A percentile compares a stretch with the other conserved stretches of the same genome.
These are phyloP conservation scores for Pseudogymnoascus sp. DNA, from an alignment of 2,329 filamentous ascomycete species.

Conservation along the genomic window DNA sequence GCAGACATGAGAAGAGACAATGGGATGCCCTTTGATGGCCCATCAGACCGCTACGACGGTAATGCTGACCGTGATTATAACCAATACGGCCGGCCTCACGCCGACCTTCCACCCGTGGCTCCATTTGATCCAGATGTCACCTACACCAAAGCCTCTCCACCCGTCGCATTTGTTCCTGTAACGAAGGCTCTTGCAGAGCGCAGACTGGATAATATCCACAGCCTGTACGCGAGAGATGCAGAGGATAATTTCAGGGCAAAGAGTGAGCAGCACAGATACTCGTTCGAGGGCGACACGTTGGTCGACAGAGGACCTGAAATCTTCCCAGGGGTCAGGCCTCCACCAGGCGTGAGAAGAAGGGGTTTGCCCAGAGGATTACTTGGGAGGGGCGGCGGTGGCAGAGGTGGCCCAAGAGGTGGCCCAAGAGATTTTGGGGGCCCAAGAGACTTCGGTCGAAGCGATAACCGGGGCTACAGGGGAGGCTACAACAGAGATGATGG, in stretches of 20 bases:
- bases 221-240: background rate
- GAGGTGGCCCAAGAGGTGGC: background rate
- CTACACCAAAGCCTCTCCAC: constrained; percentile 35
- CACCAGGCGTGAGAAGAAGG: constrained; percentile 35
- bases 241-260: constrained; percentile 43
- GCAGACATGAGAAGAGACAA: constrained; percentile 18
- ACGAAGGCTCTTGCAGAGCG: constrained; percentile 54
- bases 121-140: background rate
- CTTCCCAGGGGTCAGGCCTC: constrained; percentile 56
- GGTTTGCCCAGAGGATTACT: constrained; percentile 15
- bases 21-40: background rate
- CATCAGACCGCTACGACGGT: background rate
- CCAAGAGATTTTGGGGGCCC: background rate
- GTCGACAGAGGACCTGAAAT: constrained; percentile 69
- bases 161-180: constrained; percentile 46
- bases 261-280: constrained; percentile 48
- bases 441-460: background rate
- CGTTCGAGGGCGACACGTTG: constrained; percentile 61
- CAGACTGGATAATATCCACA: constrained; percentile 54
- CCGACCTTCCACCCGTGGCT: background rate
- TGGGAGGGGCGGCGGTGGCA: background rate
- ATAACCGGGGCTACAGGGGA: background rate
- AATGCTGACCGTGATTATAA: background rate
- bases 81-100: background rate
- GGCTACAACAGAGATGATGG: background rate